Conservation (phyloP, 352 stramenopile genomes). For the Globisporangium mamillatum region DNA sequence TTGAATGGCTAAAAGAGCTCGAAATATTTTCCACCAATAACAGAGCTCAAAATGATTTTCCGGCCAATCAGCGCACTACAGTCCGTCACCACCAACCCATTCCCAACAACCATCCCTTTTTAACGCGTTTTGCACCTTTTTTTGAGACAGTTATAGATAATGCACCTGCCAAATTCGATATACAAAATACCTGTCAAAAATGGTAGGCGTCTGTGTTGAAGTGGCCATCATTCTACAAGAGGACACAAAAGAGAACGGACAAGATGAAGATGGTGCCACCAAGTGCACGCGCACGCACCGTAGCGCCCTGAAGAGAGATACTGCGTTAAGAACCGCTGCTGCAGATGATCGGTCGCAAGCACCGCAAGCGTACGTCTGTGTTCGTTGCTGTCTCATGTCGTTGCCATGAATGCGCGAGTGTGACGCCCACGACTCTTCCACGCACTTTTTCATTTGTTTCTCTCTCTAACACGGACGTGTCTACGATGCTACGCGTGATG, state of each 20-base stretch:
- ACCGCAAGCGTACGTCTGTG: slow-evolving; percentile 45
- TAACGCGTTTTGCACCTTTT: not conserved
- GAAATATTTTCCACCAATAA: slow-evolving; percentile 41
- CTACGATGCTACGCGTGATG: not conserved
- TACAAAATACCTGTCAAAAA: not conserved
- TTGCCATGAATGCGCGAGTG: not conserved
- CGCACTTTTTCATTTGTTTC: not conserved
- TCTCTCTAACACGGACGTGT: not conserved
- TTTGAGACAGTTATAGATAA: not conserved
- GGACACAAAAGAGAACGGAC: not conserved
- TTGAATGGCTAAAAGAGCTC: slow-evolving; percentile 55
- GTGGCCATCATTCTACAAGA: not conserved
- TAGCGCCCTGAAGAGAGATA: not conserved
- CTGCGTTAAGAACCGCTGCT: not conserved
- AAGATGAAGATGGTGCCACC: not conserved
- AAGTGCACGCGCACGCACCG: not conserved
- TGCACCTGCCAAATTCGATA: not conserved
- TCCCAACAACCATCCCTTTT: not conserved
- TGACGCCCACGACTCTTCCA: not conserved
- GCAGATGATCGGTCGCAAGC: slow-evolving; percentile 49
- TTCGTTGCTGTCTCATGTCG: not conserved
- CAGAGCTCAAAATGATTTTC: not conserved
- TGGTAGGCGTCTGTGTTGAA: not conserved
- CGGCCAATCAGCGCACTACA: not conserved
- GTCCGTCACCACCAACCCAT: not conserved